A percentile compares a stretch with the other conserved stretches of the same genome.
Conservation (phyloP, 352 stramenopile species). For the Globisporangium takayamanum region DNA sequence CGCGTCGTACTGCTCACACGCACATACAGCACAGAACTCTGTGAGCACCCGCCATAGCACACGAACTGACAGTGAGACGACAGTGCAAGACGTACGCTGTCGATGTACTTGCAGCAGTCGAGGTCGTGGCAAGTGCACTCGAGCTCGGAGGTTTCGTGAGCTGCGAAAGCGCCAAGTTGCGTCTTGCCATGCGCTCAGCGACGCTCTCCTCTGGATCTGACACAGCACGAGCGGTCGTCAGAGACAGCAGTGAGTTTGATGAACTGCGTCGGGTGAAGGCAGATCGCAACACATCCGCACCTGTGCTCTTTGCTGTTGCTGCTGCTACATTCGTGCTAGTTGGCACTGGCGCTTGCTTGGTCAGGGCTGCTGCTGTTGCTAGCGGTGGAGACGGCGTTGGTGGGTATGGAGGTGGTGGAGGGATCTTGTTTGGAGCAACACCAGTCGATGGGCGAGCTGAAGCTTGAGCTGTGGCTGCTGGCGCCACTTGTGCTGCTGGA, state of each 20-base stretch:
- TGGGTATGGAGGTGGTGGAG: conserved; percentile 41
- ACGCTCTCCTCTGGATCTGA: conserved; percentile 16
- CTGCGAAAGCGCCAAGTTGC: conserved; percentile 56
- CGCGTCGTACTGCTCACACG: too few species aligned
- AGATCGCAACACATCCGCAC: too few species aligned
- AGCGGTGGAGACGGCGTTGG: conserved; percentile 12
- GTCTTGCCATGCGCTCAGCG: conserved; percentile 33
- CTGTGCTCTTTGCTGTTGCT: not conserved
- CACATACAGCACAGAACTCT: not conserved
- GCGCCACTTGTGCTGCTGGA: too few species aligned
- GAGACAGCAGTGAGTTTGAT: too few species aligned
- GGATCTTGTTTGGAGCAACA: conserved; percentile 20
- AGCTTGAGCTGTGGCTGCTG: too few species aligned
- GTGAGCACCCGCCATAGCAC: too few species aligned
- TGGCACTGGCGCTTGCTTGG: not conserved
- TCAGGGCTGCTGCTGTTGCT: not conserved
- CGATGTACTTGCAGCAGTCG: not conserved
- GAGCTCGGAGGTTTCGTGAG: conserved; percentile 26
- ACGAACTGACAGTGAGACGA: too few species aligned
- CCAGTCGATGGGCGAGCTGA: not conserved
- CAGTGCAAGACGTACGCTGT: not conserved
- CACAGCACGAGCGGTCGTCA: not conserved
- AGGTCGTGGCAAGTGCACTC: not conserved
- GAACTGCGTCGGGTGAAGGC: not conserved
- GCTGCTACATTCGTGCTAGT: not conserved